phyloP scores from a whole-genome alignment of 202 grass and related monocot genomes.

The Schoenoplectus tabernaemontani region DNA sequence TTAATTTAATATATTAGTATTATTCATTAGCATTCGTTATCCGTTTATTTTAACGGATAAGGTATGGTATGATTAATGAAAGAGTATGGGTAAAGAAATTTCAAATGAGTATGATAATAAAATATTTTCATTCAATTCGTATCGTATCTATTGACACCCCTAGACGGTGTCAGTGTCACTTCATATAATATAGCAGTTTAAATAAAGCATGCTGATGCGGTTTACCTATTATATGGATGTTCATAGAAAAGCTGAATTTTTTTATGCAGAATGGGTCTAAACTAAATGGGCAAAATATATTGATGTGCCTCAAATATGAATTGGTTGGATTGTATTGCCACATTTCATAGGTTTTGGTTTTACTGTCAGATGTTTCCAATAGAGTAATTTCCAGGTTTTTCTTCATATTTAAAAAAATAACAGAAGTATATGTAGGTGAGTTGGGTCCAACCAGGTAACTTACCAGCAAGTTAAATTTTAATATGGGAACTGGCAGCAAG shows the following conservation, averaged over 20 bases:
- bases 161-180: background rate
- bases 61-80: no score
- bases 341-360: background rate
- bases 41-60: no score
- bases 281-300: background rate
- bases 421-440: background rate
- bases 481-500: background rate
- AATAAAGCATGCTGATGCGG: background rate
- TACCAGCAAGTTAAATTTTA: background rate
- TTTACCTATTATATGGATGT: background rate
- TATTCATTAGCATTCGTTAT: no score
- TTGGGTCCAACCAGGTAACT: background rate
- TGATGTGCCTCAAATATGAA: background rate
- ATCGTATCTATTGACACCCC: no score
- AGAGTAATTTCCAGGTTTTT: background rate
- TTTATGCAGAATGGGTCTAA: background rate
- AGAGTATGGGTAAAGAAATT: no score
- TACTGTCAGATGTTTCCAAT: background rate
- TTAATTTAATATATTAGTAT: no score
- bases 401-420: background rate
- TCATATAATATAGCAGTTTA: background rate
- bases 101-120: no score
- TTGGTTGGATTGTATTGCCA: background rate
- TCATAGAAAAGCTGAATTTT: background rate
- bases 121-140: no score